Base-by-base conservation (phyloP, 2,329 filamentous ascomycete species). In the Ascochyta viciae-villosae region DNA sequence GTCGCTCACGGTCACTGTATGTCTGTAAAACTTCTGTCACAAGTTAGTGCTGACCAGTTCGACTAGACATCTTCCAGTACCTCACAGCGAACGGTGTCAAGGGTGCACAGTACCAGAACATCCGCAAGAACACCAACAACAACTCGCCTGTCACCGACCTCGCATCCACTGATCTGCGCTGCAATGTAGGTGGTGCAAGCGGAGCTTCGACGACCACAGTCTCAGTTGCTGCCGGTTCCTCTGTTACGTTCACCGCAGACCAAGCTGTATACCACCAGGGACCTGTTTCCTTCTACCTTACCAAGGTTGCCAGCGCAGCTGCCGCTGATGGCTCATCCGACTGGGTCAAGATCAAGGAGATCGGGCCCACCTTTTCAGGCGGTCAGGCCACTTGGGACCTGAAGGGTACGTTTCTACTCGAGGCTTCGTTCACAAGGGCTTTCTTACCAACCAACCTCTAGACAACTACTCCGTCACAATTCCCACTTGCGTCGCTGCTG, bases 341-440 rank as follows among this genome's bases (percentile, higher is more conserved):
- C 49, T 76, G 75, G 75, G 72, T 74, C 60, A 73, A 71, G 66
- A 75, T 76, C 66, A 76, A 75, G 63, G 73, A 76, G 58, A 74
- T 76, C 44, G 73, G 74, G 1, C 74, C 74, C 8, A 63, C 62
- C 15, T 77, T 77, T 62, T 66, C 65, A 10, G 61, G 64, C n/a
- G 71, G 72, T 10, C 63, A 70, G 48, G 69, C 72, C 3, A 66
- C 54, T 15, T 72, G 70, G 74, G 70, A 76, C 48, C 48, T 76
- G 65, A 61, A 57, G 41, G 27, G 70, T 70, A 64, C 42, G 73
- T 66, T 15, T 9, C 19, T n/a, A 26, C 19, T 19, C 16, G 2
- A 1, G 22, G 7, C 27, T 40, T 16, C 10, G 3, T 9, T 8
- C 9, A 35, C 4, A 19, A 13, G 13, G 12, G 1, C 22, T 22